A percentile compares a stretch with the other conserved stretches of the same genome.
Evolutionary conservation across 345 rosid genomes (phyloP).

Genomic region (Gossypium longicalyx): DNA sequence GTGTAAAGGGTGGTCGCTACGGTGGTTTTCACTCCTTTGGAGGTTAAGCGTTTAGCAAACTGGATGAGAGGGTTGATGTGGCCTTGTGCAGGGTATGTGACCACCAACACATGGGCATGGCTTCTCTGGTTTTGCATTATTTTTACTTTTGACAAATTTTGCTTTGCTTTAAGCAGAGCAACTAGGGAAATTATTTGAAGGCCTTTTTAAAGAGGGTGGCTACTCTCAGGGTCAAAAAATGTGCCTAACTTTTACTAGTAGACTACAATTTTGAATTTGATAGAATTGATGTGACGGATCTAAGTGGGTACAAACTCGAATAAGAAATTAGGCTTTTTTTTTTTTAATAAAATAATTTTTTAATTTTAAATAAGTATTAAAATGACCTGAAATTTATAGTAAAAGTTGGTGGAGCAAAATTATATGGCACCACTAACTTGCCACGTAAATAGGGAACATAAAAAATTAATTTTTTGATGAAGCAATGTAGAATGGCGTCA

Average conservation of each 20-base stretch:
- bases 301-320: too few relatives aligned
- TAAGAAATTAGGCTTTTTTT: too few relatives aligned
- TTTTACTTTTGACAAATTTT: neutral
- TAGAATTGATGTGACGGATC: too few relatives aligned
- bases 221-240: neutral
- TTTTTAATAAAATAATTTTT: too few relatives aligned
- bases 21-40: constrained; percentile 35
- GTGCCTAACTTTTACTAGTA: neutral
- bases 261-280: too few relatives aligned
- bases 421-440: too few relatives aligned
- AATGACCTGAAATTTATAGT: too few relatives aligned
- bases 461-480: too few relatives aligned
- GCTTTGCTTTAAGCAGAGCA: neutral
- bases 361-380: too few relatives aligned
- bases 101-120: constrained; percentile 32
- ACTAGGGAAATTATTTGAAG: neutral
- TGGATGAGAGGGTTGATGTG: constrained; percentile 48
- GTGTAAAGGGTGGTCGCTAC: constrained; percentile 36
- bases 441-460: too few relatives aligned
- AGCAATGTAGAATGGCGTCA: too few relatives aligned
- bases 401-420: too few relatives aligned
- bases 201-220: neutral
- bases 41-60: constrained; percentile 35
- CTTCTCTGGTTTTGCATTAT: constrained; percentile 19
- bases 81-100: constrained; percentile 40